phyloP scores from a whole-genome alignment of 1,284 basidiomycete genomes.

The Phylloboletellus chloephorus region DNA sequence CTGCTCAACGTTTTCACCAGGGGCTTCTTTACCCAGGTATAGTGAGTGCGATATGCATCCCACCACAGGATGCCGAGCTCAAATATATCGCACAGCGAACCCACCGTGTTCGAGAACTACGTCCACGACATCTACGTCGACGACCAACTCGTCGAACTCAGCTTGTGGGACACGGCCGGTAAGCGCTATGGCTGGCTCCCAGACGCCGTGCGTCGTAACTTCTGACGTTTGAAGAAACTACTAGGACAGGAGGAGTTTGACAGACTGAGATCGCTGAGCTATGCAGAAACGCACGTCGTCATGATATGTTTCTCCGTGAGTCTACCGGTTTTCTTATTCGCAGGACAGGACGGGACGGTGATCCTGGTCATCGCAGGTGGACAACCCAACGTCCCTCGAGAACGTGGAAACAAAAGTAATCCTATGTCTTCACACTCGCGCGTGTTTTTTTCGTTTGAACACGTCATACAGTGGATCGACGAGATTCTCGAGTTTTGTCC shows the following conservation, averaged over 20 bases:
- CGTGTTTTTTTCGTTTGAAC: conserved; percentile 3
- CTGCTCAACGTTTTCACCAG: conserved; percentile 80
- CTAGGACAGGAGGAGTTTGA: conserved; percentile 96
- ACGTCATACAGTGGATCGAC: conserved; percentile 67
- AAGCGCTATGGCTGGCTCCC: conserved; percentile 25
- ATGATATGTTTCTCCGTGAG: conserved; percentile 91
- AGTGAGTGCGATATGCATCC: conserved; percentile 46
- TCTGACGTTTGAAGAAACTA: conserved; percentile 29
- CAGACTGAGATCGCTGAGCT: conserved; percentile 82
- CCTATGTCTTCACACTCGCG: conserved; percentile 1
- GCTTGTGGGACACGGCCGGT: conserved; percentile 97
- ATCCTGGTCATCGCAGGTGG: conserved; percentile 50
- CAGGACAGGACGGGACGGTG: not conserved
- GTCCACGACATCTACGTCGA: conserved; percentile 83
- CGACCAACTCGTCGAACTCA: conserved; percentile 81
- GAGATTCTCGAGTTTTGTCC: conserved; percentile 88
- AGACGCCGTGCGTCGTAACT: conserved; percentile 12
- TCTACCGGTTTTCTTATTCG: not conserved
- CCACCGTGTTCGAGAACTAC: conserved; percentile 91
- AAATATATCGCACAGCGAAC: conserved; percentile 55
- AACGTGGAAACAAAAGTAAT: conserved; percentile 87
- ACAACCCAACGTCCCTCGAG: conserved; percentile 86
- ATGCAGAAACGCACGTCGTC: conserved; percentile 92
- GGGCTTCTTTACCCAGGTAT: conserved; percentile 84
- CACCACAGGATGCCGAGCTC: not conserved